phyloP scores from a whole-genome alignment of 129 eudicot species.

The Artemisia argyi region DNA sequence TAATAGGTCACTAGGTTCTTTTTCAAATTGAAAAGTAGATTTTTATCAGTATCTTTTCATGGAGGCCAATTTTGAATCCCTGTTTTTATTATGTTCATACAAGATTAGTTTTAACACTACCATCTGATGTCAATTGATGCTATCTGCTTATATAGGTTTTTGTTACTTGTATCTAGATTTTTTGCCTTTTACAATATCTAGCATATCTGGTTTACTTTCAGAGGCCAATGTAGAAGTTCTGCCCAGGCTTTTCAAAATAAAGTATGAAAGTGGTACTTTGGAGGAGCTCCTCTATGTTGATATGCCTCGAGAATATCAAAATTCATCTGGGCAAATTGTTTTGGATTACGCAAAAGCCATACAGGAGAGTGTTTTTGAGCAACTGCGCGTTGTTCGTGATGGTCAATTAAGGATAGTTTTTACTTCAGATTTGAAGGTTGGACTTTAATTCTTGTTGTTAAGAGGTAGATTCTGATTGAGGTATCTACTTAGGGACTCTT shows the following conservation, averaged over 20 bases:
- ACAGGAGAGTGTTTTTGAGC: conserved; percentile 92
- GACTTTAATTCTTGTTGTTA: background rate
- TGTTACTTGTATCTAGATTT: background rate
- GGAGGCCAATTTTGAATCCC: no score
- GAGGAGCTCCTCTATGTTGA: conserved; percentile 90
- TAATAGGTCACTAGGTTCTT: no score
- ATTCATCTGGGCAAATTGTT: conserved; percentile 86
- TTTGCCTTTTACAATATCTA: conserved; percentile 7
- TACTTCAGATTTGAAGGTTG: conserved; percentile 77
- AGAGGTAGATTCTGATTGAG: background rate
- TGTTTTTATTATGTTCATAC: no score
- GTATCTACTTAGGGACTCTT: conserved; percentile 4
- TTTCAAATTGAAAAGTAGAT: no score
- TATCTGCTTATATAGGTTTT: background rate
- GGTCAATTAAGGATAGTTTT: conserved; percentile 83
- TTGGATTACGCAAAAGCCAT: conserved; percentile 89
- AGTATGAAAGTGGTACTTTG: conserved; percentile 86
- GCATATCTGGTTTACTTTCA: conserved; percentile 27
- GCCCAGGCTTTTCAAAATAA: conserved; percentile 85
- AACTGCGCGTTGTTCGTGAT: conserved; percentile 88
- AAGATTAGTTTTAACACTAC: background rate
- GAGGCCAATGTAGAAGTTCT: conserved; percentile 92
- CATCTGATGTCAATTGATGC: background rate
- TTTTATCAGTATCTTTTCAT: no score
- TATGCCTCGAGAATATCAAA: conserved; percentile 52